Percentiles rank a stretch among this genome's conserved stretches.
phyloP scores from a whole-genome alignment of 768 basidiomycete species.

The Psilocybe subaeruginosa region DNA sequence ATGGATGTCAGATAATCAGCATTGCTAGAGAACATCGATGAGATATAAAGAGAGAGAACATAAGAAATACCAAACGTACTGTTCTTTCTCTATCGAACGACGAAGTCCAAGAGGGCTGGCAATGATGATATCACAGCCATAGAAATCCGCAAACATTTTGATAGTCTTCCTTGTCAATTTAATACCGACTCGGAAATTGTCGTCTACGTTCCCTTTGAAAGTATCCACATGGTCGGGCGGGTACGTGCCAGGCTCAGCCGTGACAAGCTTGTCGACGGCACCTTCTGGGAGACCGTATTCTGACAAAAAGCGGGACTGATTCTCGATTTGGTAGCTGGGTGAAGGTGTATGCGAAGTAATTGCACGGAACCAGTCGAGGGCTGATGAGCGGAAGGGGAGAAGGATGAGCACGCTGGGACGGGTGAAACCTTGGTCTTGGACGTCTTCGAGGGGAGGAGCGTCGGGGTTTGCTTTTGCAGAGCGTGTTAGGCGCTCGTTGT shows the following conservation, averaged over 20 bases:
- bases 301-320: conserved; percentile 75
- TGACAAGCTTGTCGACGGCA: conserved; percentile 77
- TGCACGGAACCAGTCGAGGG: conserved; percentile 80
- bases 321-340: conserved; percentile 82
- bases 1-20: conserved; percentile 94
- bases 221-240: conserved; percentile 89
- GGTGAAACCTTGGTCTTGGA: conserved; percentile 97
- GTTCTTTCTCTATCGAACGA: conserved; percentile 92
- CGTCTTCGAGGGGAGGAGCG: conserved; percentile 64
- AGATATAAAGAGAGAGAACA: background rate
- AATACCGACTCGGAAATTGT: conserved; percentile 89
- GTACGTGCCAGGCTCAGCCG: conserved; percentile 75
- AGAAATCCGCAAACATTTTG: conserved; percentile 91
- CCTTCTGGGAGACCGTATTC: conserved; percentile 87
- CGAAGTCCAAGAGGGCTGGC: conserved; percentile 93
- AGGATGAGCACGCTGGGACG: conserved; percentile 93
- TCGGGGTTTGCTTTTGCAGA: conserved; percentile 59
- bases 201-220: conserved; percentile 97
- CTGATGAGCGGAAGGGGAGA: conserved; percentile 91
- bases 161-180: conserved; percentile 93
- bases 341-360: conserved; percentile 77
- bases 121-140: conserved; percentile 87
- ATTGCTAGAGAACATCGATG: conserved; percentile 45
- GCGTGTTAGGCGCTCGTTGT: conserved; percentile 88
- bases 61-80: conserved; percentile 49